Evolutionary conservation across 176 grass and related monocot genomes (phyloP).

Genomic region (Alopecurus myosuroides): DNA sequence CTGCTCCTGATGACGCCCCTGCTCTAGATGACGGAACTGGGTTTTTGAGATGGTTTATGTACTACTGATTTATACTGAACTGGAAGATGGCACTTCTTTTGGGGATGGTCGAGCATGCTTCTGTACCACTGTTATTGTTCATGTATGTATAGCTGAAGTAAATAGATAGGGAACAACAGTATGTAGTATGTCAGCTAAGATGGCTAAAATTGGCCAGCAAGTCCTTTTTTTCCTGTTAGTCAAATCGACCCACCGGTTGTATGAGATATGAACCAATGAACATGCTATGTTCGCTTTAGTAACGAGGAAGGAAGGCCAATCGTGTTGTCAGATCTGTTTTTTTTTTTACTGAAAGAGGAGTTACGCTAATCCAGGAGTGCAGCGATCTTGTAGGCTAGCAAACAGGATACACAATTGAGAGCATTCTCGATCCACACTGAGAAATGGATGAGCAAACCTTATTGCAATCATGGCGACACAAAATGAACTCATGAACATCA

Average conservation of each 20-base stretch:
- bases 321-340: no score
- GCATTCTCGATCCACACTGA: no score
- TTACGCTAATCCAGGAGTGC: no score
- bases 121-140: background rate
- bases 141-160: constrained; percentile 6
- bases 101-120: background rate
- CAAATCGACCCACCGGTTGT: background rate
- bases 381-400: no score
- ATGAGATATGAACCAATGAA: background rate
- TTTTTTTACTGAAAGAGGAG: no score
- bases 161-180: background rate
- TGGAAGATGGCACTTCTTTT: background rate
- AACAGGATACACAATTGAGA: no score
- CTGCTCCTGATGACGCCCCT: constrained; percentile 20
- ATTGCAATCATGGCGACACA: no score
- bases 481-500: no score
- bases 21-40: constrained; percentile 32
- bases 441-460: no score
- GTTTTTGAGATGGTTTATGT: constrained; percentile 57
- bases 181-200: background rate
- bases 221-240: background rate
- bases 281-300: background rate
- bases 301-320: background rate
- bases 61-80: background rate
- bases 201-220: background rate